A percentile compares a stretch with the other conserved stretches of the same genome.
phyloP scores from a whole-genome alignment of 2,329 filamentous ascomycete genomes.

The Acarospora socialis region DNA sequence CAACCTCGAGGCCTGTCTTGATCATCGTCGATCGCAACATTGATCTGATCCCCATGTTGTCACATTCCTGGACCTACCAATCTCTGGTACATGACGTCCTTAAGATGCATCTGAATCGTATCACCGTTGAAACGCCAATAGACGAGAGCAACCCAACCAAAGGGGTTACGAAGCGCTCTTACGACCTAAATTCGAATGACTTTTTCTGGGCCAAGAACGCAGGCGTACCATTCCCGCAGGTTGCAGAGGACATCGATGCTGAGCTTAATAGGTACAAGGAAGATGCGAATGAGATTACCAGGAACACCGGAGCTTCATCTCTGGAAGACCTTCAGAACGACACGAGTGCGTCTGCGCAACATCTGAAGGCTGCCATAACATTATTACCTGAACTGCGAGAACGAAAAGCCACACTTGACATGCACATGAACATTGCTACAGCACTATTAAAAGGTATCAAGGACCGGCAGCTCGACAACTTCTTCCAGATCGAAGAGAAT shows the following conservation, averaged over 20 bases:
- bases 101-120: slow-evolving; percentile 76
- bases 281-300: slow-evolving; percentile 84
- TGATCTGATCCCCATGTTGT: slow-evolving; percentile 95
- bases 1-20: slow-evolving; percentile 70
- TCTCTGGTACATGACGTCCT: slow-evolving; percentile 69
- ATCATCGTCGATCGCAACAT: slow-evolving; percentile 92
- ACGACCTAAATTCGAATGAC: slow-evolving; percentile 78
- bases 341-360: slow-evolving; percentile 75
- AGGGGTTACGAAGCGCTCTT: slow-evolving; percentile 69
- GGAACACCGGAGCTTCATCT: slow-evolving; percentile 83
- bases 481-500: slow-evolving; percentile 87
- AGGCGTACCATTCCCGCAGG: slow-evolving; percentile 79
- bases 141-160: slow-evolving; percentile 65
- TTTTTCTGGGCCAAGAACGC: slow-evolving; percentile 97
- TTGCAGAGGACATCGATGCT: slow-evolving; percentile 88
- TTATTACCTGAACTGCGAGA: slow-evolving; percentile 82
- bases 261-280: slow-evolving; percentile 92
- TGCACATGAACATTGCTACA: slow-evolving; percentile 97
- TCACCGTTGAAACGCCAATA: slow-evolving; percentile 72
- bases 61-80: slow-evolving; percentile 86
- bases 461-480: slow-evolving; percentile 87
- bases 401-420: slow-evolving; percentile 82
- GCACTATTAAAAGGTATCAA: slow-evolving; percentile 73
- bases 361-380: slow-evolving; percentile 91
- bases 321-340: slow-evolving; percentile 89